These are phyloP conservation scores for Verticillium isaacii DNA, from an alignment of 2,329 filamentous ascomycete genomes.

Conservation along the genomic window DNA sequence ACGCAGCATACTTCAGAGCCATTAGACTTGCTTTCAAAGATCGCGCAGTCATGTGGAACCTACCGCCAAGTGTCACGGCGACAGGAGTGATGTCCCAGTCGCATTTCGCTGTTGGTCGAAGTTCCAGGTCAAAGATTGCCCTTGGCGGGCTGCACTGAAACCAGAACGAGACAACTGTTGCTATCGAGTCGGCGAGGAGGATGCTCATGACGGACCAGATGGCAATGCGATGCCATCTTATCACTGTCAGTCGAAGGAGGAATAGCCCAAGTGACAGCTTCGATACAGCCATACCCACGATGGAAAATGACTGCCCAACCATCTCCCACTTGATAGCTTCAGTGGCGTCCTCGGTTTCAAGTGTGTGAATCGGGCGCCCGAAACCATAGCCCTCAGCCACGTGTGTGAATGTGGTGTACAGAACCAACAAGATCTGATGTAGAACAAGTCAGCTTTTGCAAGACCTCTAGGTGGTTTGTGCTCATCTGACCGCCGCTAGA, in stretches of 20 bases:
- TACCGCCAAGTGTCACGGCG: conserved; percentile 11
- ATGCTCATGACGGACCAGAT: conserved; percentile 25
- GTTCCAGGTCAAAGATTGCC: conserved; percentile 10
- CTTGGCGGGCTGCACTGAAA: conserved; percentile 12
- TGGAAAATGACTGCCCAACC: conserved; percentile 29
- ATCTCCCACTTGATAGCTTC: conserved; percentile 23
- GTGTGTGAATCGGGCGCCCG: conserved; percentile 20
- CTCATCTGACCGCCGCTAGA: conserved; percentile 17
- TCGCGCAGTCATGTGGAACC: not conserved
- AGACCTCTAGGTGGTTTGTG: not conserved
- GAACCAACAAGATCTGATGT: conserved; percentile 19
- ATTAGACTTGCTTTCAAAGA: not conserved
- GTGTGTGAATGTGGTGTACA: conserved; percentile 26
- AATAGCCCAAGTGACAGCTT: conserved; percentile 34
- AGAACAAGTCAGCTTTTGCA: not conserved
- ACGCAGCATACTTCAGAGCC: conserved; percentile 8
- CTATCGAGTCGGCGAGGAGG: conserved; percentile 10
- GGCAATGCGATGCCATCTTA: conserved; percentile 25
- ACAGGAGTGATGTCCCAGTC: conserved; percentile 11
- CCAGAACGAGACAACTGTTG: conserved; percentile 13
- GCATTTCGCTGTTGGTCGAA: conserved; percentile 10
- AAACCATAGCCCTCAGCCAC: conserved; percentile 27
- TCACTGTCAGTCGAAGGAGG: conserved; percentile 28
- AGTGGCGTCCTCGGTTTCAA: conserved; percentile 17
- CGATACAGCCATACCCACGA: conserved; percentile 32